Evolutionary conservation across 179 eudicot genomes (phyloP), one percentile per base, ranked within the genome.

Genomic region (Patellifolia procumbens): DNA sequence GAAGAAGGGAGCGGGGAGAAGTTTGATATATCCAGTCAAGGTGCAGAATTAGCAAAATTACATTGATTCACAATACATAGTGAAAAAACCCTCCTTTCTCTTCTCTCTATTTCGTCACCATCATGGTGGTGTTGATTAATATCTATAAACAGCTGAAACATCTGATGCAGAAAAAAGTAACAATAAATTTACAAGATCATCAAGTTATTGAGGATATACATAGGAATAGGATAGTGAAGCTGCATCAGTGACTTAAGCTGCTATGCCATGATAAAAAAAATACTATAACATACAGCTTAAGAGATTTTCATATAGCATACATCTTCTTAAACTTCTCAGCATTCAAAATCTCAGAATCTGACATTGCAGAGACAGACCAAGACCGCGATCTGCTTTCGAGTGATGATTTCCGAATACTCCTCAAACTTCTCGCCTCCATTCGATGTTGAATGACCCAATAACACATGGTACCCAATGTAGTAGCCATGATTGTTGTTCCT

Each of bases 371-470:
- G 9, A 52, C 72, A 0, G 96, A 85, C 77, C 71, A 76, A 0
- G 91, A 85, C 63, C 81, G 69, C 15, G 96, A 87, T 72, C 82
- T 77, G 78, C 93, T 92, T 45, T 66, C 81, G 29, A 59, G 53
- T 0, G 91, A 84, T 22, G 85, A 85, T 80, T 83, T 87, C 71
- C 97, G 60, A 2, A 92, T 64, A 66, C 64, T 89, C 79, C 72
- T 90, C 83, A 86, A 48, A 67, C 80, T 88, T 42, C 83, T 84
- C 12, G 90, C 84, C 82, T 92, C 94, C 4, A 89, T 87, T 46
- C 92, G 80, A 83, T 94, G 97, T 88, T 81, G 86, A 74, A 94
- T 77, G 1, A 94, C 97, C 98, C 98, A 94, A 68, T 92, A 92
- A 63, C 94, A 91, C 98, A 94, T 92, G 4, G 88, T 83, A 6